These are phyloP conservation scores for Hyphopichia fennica DNA, from an alignment of 1,139 yeast genomes.

Conservation along the genomic window DNA sequence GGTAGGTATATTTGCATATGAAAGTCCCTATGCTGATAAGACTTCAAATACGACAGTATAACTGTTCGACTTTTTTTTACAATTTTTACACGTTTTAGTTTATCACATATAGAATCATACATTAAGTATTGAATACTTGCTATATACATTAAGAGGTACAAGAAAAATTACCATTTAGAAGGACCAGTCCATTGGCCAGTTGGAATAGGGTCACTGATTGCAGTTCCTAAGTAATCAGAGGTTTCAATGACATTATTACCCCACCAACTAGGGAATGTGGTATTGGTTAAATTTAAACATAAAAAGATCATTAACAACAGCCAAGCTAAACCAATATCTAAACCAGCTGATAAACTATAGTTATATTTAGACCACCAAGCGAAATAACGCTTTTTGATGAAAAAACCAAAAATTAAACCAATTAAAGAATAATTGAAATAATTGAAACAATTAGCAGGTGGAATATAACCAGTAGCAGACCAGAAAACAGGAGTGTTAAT, in stretches of 20 bases:
- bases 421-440: constrained; percentile 37
- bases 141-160: neutral
- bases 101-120: too few species aligned
- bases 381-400: constrained; percentile 32
- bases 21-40: too few species aligned
- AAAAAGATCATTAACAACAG: constrained; percentile 50
- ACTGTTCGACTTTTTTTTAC: too few species aligned
- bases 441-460: constrained; percentile 49
- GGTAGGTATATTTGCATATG: too few species aligned
- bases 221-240: constrained; percentile 14
- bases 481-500: constrained; percentile 50
- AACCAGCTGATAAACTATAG: constrained; percentile 57
- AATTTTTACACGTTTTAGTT: too few species aligned
- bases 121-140: neutral
- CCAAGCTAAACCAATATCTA: constrained; percentile 57
- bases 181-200: constrained; percentile 17
- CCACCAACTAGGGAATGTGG: constrained; percentile 54
- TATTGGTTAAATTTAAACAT: constrained; percentile 27
- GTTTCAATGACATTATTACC: constrained; percentile 45
- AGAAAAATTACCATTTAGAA: constrained; percentile 12
- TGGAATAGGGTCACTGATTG: constrained; percentile 6
- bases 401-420: constrained; percentile 23
- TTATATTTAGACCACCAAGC: constrained; percentile 70
- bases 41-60: too few species aligned
- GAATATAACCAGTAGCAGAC: constrained; percentile 48